Base-by-base conservation (phyloP, 768 basidiomycete species). In the Termitomyces sp. region DNA sequence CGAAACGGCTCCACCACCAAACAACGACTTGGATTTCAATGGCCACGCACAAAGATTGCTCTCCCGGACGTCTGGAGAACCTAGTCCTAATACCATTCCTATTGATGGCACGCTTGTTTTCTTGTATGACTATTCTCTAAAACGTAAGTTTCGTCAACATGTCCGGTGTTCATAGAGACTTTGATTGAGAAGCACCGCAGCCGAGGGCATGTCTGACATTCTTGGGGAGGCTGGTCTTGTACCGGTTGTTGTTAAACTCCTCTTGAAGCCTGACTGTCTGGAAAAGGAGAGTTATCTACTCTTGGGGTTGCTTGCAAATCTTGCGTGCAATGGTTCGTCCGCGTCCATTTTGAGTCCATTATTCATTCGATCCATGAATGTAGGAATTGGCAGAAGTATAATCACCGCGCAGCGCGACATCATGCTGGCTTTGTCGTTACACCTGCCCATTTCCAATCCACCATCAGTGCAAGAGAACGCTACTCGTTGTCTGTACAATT, bases 401-500 rank as follows among this genome's bases (percentile, higher is more conserved):
- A 49, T 62, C 14, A 38, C 44, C 6, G 33, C 20, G 1, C 58
- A 64, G 36, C 50, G 56, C 26, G 44, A 60, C 18, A 20, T 48
- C 4, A 56, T 64, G 24, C 40, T 40, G 28, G 58, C 54, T 13
- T 54, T 64, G 35, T 28, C 32, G 28, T 35, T 35, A 20, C 59
- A 36, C 40, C 18, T 64, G 24, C 12, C 40, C 8, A 33, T 49
- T 10, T 45, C 47, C 24, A 44, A 43, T 16, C 43, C 61, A n/a
- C 13, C 33, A n/a, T 33, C 58, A 12, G 57, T 56, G 35, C 58
- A 55, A 33, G 63, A 64, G 36, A 59, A 62, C 18, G 44, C 58
- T 13, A 62, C 58, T 32, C 58, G 63, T 35, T 64, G 58, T 42
- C 28, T 64, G n/a, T 64, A 64, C 45, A 61, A 64, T 38, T 22